A percentile compares a stretch with the other conserved stretches of the same genome.
These are phyloP conservation scores for Suillus fuscotomentosus DNA, from an alignment of 768 basidiomycete genomes.

Conservation along the genomic window DNA sequence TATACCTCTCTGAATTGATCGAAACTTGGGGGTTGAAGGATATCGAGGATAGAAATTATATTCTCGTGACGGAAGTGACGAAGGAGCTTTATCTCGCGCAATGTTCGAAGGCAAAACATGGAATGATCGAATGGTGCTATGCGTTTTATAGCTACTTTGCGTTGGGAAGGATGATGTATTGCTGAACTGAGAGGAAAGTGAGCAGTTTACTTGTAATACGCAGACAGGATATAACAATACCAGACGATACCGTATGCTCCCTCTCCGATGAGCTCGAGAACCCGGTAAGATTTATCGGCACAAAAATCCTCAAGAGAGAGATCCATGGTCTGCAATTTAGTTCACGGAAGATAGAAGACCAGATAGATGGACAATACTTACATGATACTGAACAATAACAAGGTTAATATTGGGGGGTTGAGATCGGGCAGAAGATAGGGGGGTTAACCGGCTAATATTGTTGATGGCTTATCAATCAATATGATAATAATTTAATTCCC, in stretches of 20 bases:
- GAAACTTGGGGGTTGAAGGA: slow-evolving; percentile 75
- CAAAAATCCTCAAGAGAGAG: slow-evolving; percentile 43
- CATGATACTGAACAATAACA: background rate
- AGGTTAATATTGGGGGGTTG: background rate
- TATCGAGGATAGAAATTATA: slow-evolving; percentile 95
- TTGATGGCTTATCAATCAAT: slow-evolving; percentile 4
- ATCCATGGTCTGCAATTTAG: slow-evolving; percentile 16
- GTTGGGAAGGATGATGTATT: slow-evolving; percentile 69
- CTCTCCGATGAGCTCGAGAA: slow-evolving; percentile 86
- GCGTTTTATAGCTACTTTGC: slow-evolving; percentile 94
- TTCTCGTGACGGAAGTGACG: slow-evolving; percentile 84
- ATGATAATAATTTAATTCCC: slow-evolving; percentile 5
- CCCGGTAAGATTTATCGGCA: slow-evolving; percentile 60
- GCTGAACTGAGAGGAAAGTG: slow-evolving; percentile 52
- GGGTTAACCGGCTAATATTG: slow-evolving; percentile 2
- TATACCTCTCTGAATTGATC: slow-evolving; percentile 86
- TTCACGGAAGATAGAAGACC: background rate
- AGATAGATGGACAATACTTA: slow-evolving; percentile 2
- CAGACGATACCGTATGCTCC: slow-evolving; percentile 94
- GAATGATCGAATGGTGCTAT: slow-evolving; percentile 95
- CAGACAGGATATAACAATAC: slow-evolving; percentile 23
- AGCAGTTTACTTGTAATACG: slow-evolving; percentile 7
- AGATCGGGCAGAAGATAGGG: background rate
- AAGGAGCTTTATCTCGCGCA: slow-evolving; percentile 90
- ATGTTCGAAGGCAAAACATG: slow-evolving; percentile 84